A percentile compares a stretch with the other conserved stretches of the same genome.
Conservation (phyloP, 768 basidiomycete genomes). For the Suillus lakei region DNA sequence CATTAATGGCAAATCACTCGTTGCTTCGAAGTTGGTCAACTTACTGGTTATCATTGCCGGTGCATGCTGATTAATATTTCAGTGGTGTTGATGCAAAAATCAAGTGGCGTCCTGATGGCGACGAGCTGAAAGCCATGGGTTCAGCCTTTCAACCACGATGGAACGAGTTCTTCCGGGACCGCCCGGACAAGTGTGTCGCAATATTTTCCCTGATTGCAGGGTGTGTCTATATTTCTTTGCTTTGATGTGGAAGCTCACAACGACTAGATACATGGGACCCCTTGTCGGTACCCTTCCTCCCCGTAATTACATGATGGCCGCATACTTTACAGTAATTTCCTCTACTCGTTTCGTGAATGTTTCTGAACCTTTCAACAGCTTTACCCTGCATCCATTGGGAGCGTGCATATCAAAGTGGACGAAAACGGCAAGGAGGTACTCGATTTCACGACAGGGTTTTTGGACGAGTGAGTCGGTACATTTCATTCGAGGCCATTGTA, state of each 20-base stretch:
- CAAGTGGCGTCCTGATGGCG: conserved; percentile 55
- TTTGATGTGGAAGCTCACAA: neutral
- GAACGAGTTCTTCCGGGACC: conserved; percentile 51
- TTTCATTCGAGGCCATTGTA: neutral
- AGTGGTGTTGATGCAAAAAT: conserved; percentile 61
- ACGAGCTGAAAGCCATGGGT: conserved; percentile 54
- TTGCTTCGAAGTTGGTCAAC: conserved; percentile 58
- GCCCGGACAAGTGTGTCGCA: conserved; percentile 60
- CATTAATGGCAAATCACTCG: conserved; percentile 49
- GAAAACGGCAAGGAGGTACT: conserved; percentile 14
- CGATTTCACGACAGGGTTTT: conserved; percentile 20
- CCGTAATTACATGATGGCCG: conserved; percentile 32
- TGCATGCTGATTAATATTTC: neutral
- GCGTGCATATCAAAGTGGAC: conserved; percentile 21
- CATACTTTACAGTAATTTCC: conserved; percentile 37
- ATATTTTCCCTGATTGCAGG: conserved; percentile 47
- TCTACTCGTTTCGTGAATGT: no score
- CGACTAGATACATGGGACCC: conserved; percentile 30
- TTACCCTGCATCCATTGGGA: conserved; percentile 21
- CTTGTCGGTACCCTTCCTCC: conserved; percentile 13
- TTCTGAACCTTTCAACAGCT: neutral
- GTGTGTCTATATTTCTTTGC: conserved; percentile 26
- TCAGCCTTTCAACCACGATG: conserved; percentile 53
- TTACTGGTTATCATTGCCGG: neutral
- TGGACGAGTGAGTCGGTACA: conserved; percentile 7